Evolutionary conservation across 192 early-diverging fungal species (phyloP).

Genomic region (Coemansia umbellata): DNA sequence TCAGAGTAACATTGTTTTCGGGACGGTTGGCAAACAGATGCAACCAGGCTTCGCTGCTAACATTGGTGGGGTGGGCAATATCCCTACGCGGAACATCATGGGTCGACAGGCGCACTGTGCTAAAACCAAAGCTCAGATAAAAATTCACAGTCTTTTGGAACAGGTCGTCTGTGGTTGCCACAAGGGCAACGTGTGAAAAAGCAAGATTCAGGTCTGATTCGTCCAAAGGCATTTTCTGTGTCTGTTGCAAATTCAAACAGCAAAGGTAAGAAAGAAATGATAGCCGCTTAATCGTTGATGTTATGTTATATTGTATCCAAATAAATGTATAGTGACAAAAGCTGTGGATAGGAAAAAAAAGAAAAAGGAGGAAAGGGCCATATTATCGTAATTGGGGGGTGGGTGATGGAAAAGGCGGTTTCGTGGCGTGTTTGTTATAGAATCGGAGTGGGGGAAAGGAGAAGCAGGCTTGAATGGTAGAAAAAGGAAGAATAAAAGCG

Average conservation of each 20-base stretch:
- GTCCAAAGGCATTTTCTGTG: neutral
- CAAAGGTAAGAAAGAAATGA: neutral
- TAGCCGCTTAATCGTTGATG: no score
- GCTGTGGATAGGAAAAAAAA: no score
- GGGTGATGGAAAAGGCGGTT: no score
- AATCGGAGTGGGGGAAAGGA: no score
- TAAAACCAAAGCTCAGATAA: conserved; percentile 59
- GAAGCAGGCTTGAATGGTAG: no score
- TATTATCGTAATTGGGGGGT: no score
- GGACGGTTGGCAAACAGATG: conserved; percentile 53
- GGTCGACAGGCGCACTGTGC: conserved; percentile 35
- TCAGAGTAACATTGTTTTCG: conserved; percentile 32
- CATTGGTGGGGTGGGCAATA: conserved; percentile 21
- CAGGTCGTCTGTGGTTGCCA: conserved; percentile 16
- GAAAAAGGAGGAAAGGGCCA: no score
- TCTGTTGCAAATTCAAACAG: neutral
- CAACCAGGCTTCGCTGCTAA: conserved; percentile 52
- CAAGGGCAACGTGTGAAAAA: conserved; percentile 47
- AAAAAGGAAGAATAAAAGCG: no score
- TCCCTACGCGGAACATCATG: conserved; percentile 35
- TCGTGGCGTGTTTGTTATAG: no score
- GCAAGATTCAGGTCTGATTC: conserved; percentile 13
- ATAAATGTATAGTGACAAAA: no score
- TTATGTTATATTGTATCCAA: no score
- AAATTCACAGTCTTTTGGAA: conserved; percentile 49